Conservation (phyloP, 139 green algal genomes). For the Chlamydomonas sp. region DNA sequence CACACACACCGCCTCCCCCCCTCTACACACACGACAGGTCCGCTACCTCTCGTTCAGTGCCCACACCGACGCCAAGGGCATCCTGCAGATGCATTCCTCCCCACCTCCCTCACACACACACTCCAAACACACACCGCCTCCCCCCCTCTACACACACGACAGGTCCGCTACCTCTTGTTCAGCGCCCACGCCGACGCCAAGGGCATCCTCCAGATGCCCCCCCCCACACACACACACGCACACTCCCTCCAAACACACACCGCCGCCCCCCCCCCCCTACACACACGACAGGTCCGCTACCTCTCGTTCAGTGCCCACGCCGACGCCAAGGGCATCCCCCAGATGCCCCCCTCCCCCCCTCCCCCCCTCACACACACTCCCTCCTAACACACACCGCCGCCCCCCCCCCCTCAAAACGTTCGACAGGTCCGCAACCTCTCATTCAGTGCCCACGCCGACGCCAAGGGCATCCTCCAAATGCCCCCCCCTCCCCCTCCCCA, state of each 20-base stretch:
- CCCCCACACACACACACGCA: too few species aligned
- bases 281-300: neutral
- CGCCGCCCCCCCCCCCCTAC: too few species aligned
- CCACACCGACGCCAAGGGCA: slow-evolving; percentile 61
- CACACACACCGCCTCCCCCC: neutral
- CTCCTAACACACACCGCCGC: neutral
- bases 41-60: slow-evolving; percentile 57
- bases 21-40: slow-evolving; percentile 21
- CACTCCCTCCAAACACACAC: too few species aligned
- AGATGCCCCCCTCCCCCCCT: neutral
- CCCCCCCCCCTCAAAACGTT: neutral
- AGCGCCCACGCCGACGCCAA: too few species aligned
- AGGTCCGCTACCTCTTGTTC: too few species aligned
- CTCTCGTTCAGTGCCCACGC: neutral
- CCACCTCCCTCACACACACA: too few species aligned
- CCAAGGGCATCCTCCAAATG: neutral
- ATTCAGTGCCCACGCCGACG: neutral
- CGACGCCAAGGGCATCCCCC: neutral
- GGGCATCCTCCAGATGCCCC: too few species aligned
- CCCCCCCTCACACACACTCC: neutral
- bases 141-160: too few species aligned
- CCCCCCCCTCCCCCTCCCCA: neutral
- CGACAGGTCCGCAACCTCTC: neutral
- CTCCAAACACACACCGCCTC: too few species aligned
- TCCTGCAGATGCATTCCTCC: slow-evolving; percentile 58